Conservation (phyloP, 2,329 filamentous ascomycete genomes). For the Aspergillus udagawae region DNA sequence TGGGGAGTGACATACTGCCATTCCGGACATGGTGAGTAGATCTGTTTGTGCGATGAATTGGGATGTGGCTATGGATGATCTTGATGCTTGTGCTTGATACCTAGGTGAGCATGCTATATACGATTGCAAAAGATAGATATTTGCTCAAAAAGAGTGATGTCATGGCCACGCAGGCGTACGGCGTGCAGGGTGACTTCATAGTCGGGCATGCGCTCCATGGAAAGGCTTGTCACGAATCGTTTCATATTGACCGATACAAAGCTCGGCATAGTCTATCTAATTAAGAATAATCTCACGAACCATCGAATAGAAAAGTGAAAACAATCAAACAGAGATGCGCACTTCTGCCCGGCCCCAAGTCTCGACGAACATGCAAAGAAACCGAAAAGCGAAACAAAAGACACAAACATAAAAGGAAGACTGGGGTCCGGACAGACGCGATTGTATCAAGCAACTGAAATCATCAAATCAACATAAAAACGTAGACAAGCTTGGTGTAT, state of each 20-base stretch:
- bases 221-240: background rate
- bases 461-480: conserved; percentile 28
- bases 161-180: background rate
- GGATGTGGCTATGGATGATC: background rate
- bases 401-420: conserved; percentile 16
- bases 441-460: conserved; percentile 44
- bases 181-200: background rate
- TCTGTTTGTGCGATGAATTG: background rate
- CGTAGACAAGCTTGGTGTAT: conserved; percentile 7
- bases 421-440: conserved; percentile 42
- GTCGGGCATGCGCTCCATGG: too few relatives aligned
- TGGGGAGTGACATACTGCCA: conserved; percentile 7
- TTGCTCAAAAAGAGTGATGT: background rate
- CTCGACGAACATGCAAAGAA: conserved; percentile 19
- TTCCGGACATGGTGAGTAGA: conserved; percentile 12
- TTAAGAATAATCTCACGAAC: conserved; percentile 1
- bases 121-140: background rate
- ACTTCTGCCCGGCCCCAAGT: conserved; percentile 42
- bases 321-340: conserved; percentile 35
- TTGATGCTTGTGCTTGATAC: background rate
- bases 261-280: background rate
- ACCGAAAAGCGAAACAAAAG: conserved; percentile 12
- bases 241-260: background rate
- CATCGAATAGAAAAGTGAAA: conserved; percentile 6
- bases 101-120: background rate